Conservation (phyloP, 169 alveolate genomes). For the Pseudocohnilembus persalinus region DNA sequence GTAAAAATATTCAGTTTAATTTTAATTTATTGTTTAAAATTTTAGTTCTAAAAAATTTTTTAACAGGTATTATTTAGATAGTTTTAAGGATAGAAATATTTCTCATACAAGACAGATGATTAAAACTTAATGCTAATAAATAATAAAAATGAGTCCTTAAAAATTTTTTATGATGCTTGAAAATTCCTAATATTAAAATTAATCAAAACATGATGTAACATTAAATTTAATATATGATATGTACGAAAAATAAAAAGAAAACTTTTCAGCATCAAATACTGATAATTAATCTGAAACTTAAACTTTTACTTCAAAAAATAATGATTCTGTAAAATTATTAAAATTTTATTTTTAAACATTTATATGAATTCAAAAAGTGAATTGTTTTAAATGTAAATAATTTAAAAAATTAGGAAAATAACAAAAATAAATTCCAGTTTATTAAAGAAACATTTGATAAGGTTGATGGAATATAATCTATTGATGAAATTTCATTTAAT, state of each 20-base stretch:
- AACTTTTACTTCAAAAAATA: background rate
- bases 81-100: background rate
- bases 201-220: background rate
- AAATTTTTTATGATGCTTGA: background rate
- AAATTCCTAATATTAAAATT: too few relatives aligned
- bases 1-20: background rate
- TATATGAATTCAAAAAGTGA: too few relatives aligned
- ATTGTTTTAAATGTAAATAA: background rate
- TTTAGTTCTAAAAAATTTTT: too few relatives aligned
- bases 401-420: background rate
- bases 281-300: background rate
- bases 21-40: too few relatives aligned
- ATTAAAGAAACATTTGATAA: too few relatives aligned
- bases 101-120: too few relatives aligned
- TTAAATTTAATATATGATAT: background rate
- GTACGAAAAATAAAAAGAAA: background rate
- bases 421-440: background rate
- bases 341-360: too few relatives aligned
- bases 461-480: too few relatives aligned
- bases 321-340: too few relatives aligned
- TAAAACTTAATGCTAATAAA: background rate
- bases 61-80: background rate
- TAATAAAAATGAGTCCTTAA: background rate
- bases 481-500: too few relatives aligned
- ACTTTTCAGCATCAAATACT: too few relatives aligned